Base-by-base conservation (phyloP, 768 basidiomycete genomes). In the Dioszegia aurantiaca region DNA sequence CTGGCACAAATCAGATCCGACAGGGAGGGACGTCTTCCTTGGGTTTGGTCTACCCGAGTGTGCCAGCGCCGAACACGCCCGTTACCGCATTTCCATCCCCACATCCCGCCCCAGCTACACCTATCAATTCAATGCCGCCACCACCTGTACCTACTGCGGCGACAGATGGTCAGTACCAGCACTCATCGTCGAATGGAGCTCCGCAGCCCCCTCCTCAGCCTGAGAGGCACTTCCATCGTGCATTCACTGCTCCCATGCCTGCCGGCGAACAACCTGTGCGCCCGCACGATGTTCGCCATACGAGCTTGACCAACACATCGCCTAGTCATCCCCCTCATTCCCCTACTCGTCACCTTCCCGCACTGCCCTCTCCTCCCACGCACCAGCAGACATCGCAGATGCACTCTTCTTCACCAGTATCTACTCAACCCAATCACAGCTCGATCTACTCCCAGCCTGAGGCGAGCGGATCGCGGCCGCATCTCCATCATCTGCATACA, bases 191-290 rank as follows among this genome's bases (percentile, higher is more conserved):
- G 33, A 33, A 19, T 17, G 46, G 61, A 16, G 62, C 70, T 26
- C 70, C 70, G 26, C 65, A 63, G 56, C 70, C 70, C 1, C 70
- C 70, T 37, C 70, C 70, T 17, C 70, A 72, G 58, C 70, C 70
- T n/a, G 70, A 72, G 43, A 37, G 70, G 23, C 70, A 72, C 43
- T 47, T 67, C 14, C 59, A 65, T 2, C 37, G 70, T 14, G 68
- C 70, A n/a, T 64, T 59, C 40, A 72, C 70, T 4, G 62, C 65
- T 3, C 70, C 70, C 3, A 33, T 24, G 27, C 42, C 28, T 28
- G 6, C 41, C 12, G 16, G 27, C 0, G 65, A 56, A 4, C 41
- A 23, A 24, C 56, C 55, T 6, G 26, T 45, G 19, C 62, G 51
- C 40, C 51, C 51, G 4, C 51, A 53, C 54, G n/a, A 43, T 54